These are phyloP conservation scores for Trichoderma asperellum DNA, from an alignment of 2,329 filamentous ascomycete species.

Conservation along the genomic window DNA sequence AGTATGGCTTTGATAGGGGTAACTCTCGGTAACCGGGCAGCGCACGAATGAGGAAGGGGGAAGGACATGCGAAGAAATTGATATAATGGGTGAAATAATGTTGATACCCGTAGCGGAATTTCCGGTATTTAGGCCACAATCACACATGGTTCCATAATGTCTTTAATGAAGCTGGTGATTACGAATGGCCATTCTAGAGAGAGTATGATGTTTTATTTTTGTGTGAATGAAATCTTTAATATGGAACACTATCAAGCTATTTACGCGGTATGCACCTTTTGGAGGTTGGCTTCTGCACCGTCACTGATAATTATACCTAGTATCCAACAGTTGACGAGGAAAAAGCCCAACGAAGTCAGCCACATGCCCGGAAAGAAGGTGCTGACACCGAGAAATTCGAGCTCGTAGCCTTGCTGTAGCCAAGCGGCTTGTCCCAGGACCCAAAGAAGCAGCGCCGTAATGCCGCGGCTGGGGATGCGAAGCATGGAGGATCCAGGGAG, in stretches of 20 bases:
- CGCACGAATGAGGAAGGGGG: not conserved
- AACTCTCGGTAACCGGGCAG: not conserved
- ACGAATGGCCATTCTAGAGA: not conserved
- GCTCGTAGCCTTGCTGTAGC: constrained; percentile 73
- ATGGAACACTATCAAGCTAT: not conserved
- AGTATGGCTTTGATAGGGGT: constrained; percentile 7
- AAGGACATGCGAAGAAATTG: constrained; percentile 20
- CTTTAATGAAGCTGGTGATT: not conserved
- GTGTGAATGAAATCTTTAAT: not conserved
- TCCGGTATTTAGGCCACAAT: constrained; percentile 17
- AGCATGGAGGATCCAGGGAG: constrained; percentile 79
- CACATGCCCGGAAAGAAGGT: constrained; percentile 88
- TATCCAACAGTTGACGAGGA: constrained; percentile 84
- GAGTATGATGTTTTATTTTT: not conserved
- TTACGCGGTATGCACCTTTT: constrained; percentile 33
- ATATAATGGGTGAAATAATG: constrained; percentile 19
- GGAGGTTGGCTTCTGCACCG: constrained; percentile 38
- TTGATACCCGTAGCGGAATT: constrained; percentile 28
- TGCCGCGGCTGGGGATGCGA: constrained; percentile 60
- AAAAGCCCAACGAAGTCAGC: constrained; percentile 75
- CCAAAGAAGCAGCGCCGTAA: constrained; percentile 72
- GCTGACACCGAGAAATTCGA: constrained; percentile 80
- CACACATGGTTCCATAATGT: not conserved
- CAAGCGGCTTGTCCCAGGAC: constrained; percentile 73
- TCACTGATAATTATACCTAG: constrained; percentile 79